Evolutionary conservation across 1,139 yeast genomes (phyloP).

Genomic region (Zygoascus hellenicus): DNA sequence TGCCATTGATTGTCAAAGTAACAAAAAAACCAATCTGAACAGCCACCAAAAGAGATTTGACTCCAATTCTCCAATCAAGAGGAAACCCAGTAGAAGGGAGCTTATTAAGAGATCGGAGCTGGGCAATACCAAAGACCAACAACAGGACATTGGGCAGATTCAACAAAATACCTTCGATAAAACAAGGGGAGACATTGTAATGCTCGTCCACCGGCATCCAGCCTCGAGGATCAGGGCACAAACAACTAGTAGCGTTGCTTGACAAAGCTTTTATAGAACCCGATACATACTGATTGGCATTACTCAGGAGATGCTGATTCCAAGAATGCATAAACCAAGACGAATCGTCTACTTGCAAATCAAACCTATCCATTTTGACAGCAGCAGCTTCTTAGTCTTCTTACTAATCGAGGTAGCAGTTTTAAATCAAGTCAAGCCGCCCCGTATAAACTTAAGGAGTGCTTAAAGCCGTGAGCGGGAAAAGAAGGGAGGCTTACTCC

Average conservation of each 20-base stretch:
- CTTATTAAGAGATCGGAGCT: constrained; percentile 32
- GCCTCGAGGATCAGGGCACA: constrained; percentile 53
- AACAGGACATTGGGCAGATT: constrained; percentile 48
- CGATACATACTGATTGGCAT: neutral
- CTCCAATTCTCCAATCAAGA: constrained; percentile 35
- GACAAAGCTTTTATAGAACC: neutral
- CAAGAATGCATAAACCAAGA: constrained; percentile 5
- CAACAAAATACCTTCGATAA: constrained; percentile 64
- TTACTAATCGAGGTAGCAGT: neutral
- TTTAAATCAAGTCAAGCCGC: too few species aligned
- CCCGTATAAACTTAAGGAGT: too few species aligned
- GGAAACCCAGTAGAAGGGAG: constrained; percentile 29
- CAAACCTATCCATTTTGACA: neutral
- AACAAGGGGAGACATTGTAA: constrained; percentile 76
- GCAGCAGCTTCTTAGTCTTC: neutral
- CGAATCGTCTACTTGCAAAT: neutral
- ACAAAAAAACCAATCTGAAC: constrained; percentile 40
- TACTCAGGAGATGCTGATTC: constrained; percentile 3
- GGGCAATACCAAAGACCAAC: constrained; percentile 48
- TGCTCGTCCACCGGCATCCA: constrained; percentile 61
- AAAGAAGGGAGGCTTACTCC: too few species aligned
- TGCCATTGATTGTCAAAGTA: constrained; percentile 24
- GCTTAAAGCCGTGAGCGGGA: too few species aligned
- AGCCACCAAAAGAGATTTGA: constrained; percentile 34
- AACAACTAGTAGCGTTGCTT: constrained; percentile 11